phyloP scores from a whole-genome alignment of 208 protist species.

The Leishmania aethiopica region DNA sequence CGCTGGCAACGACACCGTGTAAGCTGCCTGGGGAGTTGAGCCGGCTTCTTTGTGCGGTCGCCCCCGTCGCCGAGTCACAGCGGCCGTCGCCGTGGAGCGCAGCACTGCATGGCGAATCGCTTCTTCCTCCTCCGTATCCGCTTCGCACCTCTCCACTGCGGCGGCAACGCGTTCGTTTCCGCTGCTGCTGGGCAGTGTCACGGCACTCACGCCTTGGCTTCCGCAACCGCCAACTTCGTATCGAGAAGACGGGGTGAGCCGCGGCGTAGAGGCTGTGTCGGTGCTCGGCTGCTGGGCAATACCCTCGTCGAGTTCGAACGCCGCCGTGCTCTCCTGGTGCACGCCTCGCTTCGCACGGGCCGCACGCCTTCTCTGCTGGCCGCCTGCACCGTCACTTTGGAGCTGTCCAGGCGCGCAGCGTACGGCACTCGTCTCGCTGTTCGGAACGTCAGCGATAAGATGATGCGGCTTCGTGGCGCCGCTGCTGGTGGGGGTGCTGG shows the following conservation, averaged over 20 bases:
- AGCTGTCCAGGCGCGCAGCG: background rate
- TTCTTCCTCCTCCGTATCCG: slow-evolving; percentile 23
- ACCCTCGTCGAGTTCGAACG: background rate
- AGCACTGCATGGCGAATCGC: slow-evolving; percentile 37
- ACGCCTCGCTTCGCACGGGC: background rate
- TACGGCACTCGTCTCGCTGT: background rate
- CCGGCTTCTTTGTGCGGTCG: background rate
- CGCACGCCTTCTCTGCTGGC: background rate
- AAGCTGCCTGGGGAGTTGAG: background rate
- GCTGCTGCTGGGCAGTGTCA: background rate
- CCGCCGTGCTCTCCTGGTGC: background rate
- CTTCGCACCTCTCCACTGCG: background rate
- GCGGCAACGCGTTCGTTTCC: background rate
- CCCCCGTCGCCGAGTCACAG: slow-evolving; percentile 15
- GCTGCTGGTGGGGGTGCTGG: background rate
- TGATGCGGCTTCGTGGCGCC: background rate
- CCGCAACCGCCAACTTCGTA: background rate
- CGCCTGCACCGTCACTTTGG: background rate
- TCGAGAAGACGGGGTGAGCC: slow-evolving; percentile 1
- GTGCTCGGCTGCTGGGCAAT: background rate
- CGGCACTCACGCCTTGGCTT: background rate
- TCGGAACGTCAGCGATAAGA: background rate
- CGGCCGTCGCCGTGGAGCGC: slow-evolving; percentile 26
- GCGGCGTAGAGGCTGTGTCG: slow-evolving; percentile 1
- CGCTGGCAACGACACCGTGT: background rate